Evolutionary conservation across 371 early-diverging fungal genomes (phyloP).

Genomic region (Haplosporangium sp.): DNA sequence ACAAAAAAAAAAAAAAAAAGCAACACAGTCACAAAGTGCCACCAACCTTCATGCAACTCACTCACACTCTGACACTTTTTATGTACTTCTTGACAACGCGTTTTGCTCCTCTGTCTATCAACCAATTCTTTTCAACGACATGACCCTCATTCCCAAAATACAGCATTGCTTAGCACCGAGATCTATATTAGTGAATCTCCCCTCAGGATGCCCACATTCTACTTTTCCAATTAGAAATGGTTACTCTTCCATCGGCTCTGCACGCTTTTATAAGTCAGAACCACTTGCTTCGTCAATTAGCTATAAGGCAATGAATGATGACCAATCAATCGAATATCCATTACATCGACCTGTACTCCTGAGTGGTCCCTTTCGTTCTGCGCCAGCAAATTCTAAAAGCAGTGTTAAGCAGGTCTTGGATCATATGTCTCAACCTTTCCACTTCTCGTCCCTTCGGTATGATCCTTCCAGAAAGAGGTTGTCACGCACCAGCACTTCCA

Average conservation of each 20-base stretch:
- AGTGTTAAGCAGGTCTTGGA: background rate
- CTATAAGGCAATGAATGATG: too few species aligned
- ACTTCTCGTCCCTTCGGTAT: background rate
- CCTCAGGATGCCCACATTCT: too few species aligned
- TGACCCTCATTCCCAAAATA: too few species aligned
- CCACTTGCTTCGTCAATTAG: too few species aligned
- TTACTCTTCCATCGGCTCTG: too few species aligned
- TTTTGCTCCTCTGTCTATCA: background rate
- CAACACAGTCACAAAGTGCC: slow-evolving; percentile 1
- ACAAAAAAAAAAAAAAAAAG: slow-evolving; percentile 1
- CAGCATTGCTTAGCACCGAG: too few species aligned
- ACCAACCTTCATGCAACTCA: background rate
- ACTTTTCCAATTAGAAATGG: too few species aligned
- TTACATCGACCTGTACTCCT: background rate
- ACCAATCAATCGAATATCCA: background rate
- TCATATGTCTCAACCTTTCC: background rate
- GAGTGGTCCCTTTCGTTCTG: background rate
- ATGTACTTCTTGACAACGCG: background rate
- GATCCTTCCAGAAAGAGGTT: background rate
- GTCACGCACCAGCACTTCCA: background rate
- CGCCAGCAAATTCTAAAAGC: background rate
- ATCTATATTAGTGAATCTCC: too few species aligned
- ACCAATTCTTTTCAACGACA: too few species aligned
- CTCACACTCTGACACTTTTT: background rate
- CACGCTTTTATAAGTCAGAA: too few species aligned